Evolutionary conservation across 1,139 yeast species (phyloP).

Genomic region (Hyphopichia burtonii): DNA sequence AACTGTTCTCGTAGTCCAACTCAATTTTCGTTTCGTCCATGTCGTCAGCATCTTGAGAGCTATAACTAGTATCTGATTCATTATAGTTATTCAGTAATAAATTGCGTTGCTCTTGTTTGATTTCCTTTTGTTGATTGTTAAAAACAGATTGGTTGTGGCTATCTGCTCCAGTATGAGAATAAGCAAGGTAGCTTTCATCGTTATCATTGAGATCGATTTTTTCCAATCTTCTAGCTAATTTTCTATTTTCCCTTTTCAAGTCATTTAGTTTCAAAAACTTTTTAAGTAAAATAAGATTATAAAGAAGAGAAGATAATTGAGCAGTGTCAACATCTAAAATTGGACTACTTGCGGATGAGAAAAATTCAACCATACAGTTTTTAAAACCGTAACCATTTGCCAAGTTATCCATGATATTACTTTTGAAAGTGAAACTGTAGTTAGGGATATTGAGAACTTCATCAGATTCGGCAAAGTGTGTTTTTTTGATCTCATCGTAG

Average conservation of each 20-base stretch:
- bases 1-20: slow-evolving; percentile 9
- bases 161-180: neutral
- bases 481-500: slow-evolving; percentile 10
- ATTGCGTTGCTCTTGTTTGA: neutral
- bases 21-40: slow-evolving; percentile 20
- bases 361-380: slow-evolving; percentile 36
- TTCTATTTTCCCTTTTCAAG: slow-evolving; percentile 13
- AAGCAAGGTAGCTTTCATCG: slow-evolving; percentile 1
- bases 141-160: slow-evolving; percentile 2
- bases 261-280: slow-evolving; percentile 30
- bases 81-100: neutral
- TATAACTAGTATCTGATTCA: neutral
- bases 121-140: neutral
- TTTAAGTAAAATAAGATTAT: slow-evolving; percentile 30
- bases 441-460: slow-evolving; percentile 56
- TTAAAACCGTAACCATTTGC: slow-evolving; percentile 36
- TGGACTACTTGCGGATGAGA: slow-evolving; percentile 48
- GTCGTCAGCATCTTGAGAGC: slow-evolving; percentile 4
- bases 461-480: slow-evolving; percentile 17
- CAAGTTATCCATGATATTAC: slow-evolving; percentile 47
- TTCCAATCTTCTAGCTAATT: slow-evolving; percentile 1
- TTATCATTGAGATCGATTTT: slow-evolving; percentile 5
- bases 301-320: slow-evolving; percentile 41
- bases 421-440: slow-evolving; percentile 50
- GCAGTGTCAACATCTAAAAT: slow-evolving; percentile 48